These are phyloP conservation scores for Punctularia strigosozonata DNA, from an alignment of 768 basidiomycete species.

Conservation along the genomic window DNA sequence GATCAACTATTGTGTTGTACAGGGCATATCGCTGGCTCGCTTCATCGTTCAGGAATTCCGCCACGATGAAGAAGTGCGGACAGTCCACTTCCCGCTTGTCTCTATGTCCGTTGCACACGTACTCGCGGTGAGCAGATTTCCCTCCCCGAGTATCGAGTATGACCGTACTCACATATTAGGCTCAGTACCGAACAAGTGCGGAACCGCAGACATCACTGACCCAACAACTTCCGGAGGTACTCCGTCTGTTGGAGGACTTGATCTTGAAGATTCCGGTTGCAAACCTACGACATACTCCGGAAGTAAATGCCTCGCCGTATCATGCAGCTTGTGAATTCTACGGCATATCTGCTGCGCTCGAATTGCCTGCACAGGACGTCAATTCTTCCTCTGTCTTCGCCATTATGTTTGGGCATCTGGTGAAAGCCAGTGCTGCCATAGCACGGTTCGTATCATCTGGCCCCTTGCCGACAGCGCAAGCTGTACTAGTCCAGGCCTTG, in stretches of 20 bases:
- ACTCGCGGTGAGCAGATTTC: too few species aligned
- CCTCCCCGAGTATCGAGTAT: too few species aligned
- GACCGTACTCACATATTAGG: too few species aligned
- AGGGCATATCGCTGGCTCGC: slow-evolving; percentile 57
- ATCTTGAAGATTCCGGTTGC: neutral
- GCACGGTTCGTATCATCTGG: slow-evolving; percentile 20
- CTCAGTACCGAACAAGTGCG: neutral
- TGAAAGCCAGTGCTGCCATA: slow-evolving; percentile 4
- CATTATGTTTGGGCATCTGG: neutral
- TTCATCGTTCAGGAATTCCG: slow-evolving; percentile 71
- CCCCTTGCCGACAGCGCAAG: slow-evolving; percentile 26
- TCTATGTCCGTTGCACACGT: slow-evolving; percentile 14
- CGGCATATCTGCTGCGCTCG: too few species aligned
- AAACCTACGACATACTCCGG: neutral
- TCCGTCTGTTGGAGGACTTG: slow-evolving; percentile 3
- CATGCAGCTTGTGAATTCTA: too few species aligned
- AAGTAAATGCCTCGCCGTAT: too few species aligned
- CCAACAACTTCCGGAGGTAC: slow-evolving; percentile 4
- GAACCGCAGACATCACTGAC: too few species aligned
- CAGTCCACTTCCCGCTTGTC: slow-evolving; percentile 69
- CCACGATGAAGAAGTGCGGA: slow-evolving; percentile 82
- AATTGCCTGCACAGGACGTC: too few species aligned
- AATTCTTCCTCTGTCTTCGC: neutral
- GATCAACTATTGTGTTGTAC: slow-evolving; percentile 5
- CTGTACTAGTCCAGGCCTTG: slow-evolving; percentile 41